Evolutionary conservation across 768 basidiomycete species (phyloP).

Genomic region (Amanita phalloides): DNA sequence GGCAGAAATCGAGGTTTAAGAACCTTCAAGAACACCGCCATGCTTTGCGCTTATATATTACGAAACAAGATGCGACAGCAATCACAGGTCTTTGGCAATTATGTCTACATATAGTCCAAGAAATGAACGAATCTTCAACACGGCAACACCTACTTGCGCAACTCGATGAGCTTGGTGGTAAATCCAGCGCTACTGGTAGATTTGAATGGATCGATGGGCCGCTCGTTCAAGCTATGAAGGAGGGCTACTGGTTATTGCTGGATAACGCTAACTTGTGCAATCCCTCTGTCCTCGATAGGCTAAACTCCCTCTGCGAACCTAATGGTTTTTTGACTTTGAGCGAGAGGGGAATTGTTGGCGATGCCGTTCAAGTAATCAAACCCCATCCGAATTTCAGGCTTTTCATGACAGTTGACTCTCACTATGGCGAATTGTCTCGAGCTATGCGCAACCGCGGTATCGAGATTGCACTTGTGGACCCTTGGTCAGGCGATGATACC

Average conservation of each 20-base stretch:
- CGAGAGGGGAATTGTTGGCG: conserved; percentile 80
- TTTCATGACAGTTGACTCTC: conserved; percentile 90
- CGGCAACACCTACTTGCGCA: conserved; percentile 11
- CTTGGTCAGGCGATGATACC: conserved; percentile 33
- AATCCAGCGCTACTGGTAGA: conserved; percentile 29
- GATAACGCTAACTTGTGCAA: conserved; percentile 93
- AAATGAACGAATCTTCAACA: conserved; percentile 12
- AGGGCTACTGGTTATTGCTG: conserved; percentile 83
- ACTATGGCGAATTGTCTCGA: conserved; percentile 86
- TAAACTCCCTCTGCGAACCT: conserved; percentile 92
- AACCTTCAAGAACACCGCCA: conserved; percentile 17
- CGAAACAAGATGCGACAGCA: not conserved
- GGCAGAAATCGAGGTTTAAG: not conserved
- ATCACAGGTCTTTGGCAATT: conserved; percentile 2
- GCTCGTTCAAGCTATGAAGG: conserved; percentile 73
- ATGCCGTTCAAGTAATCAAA: conserved; percentile 56
- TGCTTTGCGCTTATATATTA: conserved; percentile 4
- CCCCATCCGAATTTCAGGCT: conserved; percentile 89
- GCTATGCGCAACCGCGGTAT: conserved; percentile 98
- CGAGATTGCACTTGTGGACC: conserved; percentile 52
- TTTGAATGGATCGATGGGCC: conserved; percentile 98
- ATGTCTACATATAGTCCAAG: not conserved
- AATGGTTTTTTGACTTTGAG: conserved; percentile 76
- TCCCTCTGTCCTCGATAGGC: conserved; percentile 89
- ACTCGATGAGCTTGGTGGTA: conserved; percentile 13